Evolutionary conservation across 768 basidiomycete species (phyloP).

Genomic region (Collybia nuda): DNA sequence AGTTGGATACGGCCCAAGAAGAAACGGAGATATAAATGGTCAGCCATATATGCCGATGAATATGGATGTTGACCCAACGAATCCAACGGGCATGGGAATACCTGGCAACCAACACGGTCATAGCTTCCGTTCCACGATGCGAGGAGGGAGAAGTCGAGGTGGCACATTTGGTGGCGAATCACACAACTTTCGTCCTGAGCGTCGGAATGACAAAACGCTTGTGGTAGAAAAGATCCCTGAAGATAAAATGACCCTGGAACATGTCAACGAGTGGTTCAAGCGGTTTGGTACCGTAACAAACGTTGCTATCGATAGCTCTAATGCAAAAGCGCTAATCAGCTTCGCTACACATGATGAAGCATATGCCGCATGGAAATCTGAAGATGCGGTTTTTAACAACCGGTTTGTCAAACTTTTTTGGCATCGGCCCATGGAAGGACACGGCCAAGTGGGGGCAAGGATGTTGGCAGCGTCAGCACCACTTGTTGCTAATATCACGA

Average conservation of each 20-base stretch:
- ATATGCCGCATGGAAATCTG: constrained; percentile 85
- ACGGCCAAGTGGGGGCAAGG: constrained; percentile 75
- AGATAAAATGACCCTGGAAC: constrained; percentile 73
- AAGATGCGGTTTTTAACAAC: constrained; percentile 93
- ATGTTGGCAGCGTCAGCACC: constrained; percentile 83
- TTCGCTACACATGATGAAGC: constrained; percentile 85
- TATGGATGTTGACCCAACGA: constrained; percentile 27
- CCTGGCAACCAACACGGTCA: constrained; percentile 22
- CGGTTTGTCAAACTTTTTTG: constrained; percentile 96
- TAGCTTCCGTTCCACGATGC: constrained; percentile 25
- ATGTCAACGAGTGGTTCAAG: constrained; percentile 88
- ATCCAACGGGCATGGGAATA: constrained; percentile 33
- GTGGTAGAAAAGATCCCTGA: constrained; percentile 95
- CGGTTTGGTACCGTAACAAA: constrained; percentile 92
- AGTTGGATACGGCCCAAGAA: constrained; percentile 20
- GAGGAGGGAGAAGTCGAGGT: constrained; percentile 43
- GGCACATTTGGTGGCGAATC: constrained; percentile 67
- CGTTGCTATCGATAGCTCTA: constrained; percentile 78
- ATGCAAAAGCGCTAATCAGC: constrained; percentile 82
- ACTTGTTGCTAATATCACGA: constrained; percentile 62
- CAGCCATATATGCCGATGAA: constrained; percentile 23
- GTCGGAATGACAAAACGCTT: constrained; percentile 74
- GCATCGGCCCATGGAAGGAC: constrained; percentile 92
- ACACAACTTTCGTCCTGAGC: constrained; percentile 65
- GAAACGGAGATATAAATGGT: constrained; percentile 16